Base-by-base conservation (phyloP, 768 basidiomycete genomes). In the Leccinellum luteum region DNA sequence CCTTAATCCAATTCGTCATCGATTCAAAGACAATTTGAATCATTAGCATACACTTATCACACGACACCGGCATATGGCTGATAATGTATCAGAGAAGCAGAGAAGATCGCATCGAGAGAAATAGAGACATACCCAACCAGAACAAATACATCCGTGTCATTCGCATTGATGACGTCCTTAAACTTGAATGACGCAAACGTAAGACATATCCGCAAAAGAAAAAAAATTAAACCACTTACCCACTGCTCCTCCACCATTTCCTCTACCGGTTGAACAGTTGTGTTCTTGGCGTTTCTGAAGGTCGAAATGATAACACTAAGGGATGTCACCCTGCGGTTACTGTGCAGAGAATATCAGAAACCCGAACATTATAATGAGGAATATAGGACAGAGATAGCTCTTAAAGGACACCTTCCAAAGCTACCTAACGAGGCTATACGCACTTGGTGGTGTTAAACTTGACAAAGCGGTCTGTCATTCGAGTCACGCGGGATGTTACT, bases 31-130 rank as follows among this genome's bases (percentile, higher is more conserved):
- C 6, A 19, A 12, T n/a, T 31, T 25, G 8, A 25, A 51, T 31
- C n/a, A 45, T n/a, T 30, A 5, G 59, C 81, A 28, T 56, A 84
- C 89, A 90, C 56, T 87, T 82, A 63, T 91, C 85, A 45, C 79
- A 70, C 12, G 81, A 70, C 4, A 92, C 81, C 3, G 90, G 91
- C 92, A 95, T 94, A 69, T 96, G 93, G n/a, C 89, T 91, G 50
- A 30, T 21, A 3, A 17, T 23, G 1, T 32, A 23, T 65, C 44
- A 62, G 49, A 23, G 49, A 23, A 5, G 51, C 44, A 62, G 49
- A 23, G 49, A 23, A 5, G 51, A 27, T 25, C 47, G 2, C 3
- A 47, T 51, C 9, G 38, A 31, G 13, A 19, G 13, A 4, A 1
- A 51, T 55, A 41, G 41, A 52, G 52, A 64, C 80, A 30, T 51